Evolutionary conservation across 2,329 filamentous ascomycete species (phyloP).

Genomic region (Cladosporium colombiae): DNA sequence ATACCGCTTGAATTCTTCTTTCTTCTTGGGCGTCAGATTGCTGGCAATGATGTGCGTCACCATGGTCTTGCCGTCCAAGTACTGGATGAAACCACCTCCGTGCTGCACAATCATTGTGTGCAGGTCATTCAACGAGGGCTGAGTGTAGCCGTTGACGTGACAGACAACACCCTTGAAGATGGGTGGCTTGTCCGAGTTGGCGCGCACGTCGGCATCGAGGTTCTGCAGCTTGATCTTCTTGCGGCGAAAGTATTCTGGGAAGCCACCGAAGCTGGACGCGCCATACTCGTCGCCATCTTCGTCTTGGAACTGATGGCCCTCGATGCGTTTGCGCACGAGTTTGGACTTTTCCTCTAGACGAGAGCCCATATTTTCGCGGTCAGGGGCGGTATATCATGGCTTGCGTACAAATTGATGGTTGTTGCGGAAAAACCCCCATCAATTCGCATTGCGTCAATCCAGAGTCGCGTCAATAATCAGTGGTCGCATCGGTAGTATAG

Average conservation of each 20-base stretch:
- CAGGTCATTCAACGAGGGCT: constrained; percentile 85
- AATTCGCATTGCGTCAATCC: background rate
- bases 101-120: constrained; percentile 85
- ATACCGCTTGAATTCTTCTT: constrained; percentile 81
- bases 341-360: constrained; percentile 61
- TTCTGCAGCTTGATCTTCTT: constrained; percentile 99
- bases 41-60: constrained; percentile 96
- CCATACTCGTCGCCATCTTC: constrained; percentile 92
- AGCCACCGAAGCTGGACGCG: constrained; percentile 82
- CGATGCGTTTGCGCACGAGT: constrained; percentile 63
- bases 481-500: background rate
- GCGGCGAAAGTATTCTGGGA: constrained; percentile 86
- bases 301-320: constrained; percentile 71
- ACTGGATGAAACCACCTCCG: constrained; percentile 94
- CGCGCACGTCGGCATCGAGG: constrained; percentile 77
- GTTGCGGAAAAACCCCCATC: background rate
- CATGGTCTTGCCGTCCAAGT: constrained; percentile 89
- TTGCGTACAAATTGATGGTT: background rate
- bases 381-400: background rate
- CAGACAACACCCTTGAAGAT: constrained; percentile 91
- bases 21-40: constrained; percentile 87
- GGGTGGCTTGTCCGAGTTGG: constrained; percentile 70
- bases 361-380: constrained; percentile 56
- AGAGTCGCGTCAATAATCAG: background rate
- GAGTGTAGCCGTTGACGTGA: constrained; percentile 94